Base-by-base conservation (phyloP, 2,329 filamentous ascomycete genomes). In the Ophiosphaerella narmari region DNA sequence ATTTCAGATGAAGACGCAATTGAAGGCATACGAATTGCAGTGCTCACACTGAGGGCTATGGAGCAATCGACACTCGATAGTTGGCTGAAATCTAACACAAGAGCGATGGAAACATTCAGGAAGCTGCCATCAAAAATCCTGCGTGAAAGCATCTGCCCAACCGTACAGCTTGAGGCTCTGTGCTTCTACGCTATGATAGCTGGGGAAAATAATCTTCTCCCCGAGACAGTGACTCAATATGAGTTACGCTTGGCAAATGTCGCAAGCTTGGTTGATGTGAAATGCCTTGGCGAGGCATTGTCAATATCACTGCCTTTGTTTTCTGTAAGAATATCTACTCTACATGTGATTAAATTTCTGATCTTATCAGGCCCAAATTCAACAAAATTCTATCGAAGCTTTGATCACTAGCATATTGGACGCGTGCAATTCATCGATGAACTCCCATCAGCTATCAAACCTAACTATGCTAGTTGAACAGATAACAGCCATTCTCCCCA, bases 1-100 rank as follows among this genome's bases (percentile, higher is more conserved):
- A 53, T 66, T 2, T 57, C 65, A 18, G 66, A 71, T 39, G 50
- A 52, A 3, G 63, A 68, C 16, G 66, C 66, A 9, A 45, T 65
- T 2, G 63, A 70, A 53, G 62, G 61, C 8, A 67, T 74, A 43
- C 63, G 62, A 14, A 71, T 73, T 43, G 68, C 68, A n/a, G 66
- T 60, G 16, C 55, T 59, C 33, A 64, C 60, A 1, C 32, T 72
- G 44, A 58, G 54, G 16, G 57, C 56, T 24, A 50, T 72, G 16
- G 62, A 68, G 18, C 38, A 37, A 13, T 50, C 57, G 4, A 50
- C 54, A 12, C 57, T 63, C 24, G 46, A 60, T 23, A 39, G 34
- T 1, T 73, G 69, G 68, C 59, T 56, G 9, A 57, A 21, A 8
- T 61, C 64, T 12, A 58, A 50, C 35, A 21, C 54, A 18, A 43